phyloP scores from a whole-genome alignment of 2,329 filamentous ascomycete genomes.

The Colletotrichum plurivorum region DNA sequence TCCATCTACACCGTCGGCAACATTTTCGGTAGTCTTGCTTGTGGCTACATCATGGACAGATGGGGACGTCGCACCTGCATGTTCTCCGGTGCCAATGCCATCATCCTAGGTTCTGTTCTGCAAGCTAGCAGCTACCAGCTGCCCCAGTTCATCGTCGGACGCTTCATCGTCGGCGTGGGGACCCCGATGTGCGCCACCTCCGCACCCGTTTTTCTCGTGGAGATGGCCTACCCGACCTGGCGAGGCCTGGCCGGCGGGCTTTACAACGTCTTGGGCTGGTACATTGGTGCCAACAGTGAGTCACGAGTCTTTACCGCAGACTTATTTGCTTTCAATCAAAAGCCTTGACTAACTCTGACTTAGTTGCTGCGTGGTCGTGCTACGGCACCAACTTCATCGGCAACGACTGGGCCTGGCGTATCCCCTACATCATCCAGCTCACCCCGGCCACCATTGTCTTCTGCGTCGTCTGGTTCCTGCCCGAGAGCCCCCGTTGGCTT shows the following conservation, averaged over 20 bases:
- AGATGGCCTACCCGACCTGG: conserved; percentile 45
- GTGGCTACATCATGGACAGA: conserved; percentile 38
- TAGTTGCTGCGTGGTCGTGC: conserved; percentile 41
- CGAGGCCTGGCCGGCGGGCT: conserved; percentile 43
- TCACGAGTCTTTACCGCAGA: too few species aligned
- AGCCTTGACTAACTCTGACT: background rate
- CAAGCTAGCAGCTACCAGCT: conserved; percentile 39
- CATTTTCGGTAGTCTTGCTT: conserved; percentile 47
- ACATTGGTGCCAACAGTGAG: conserved; percentile 37
- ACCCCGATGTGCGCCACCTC: conserved; percentile 40
- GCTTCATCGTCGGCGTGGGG: conserved; percentile 42
- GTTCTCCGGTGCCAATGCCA: conserved; percentile 40
- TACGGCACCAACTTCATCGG: conserved; percentile 10
- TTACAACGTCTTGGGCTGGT: conserved; percentile 42
- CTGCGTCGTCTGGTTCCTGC: conserved; percentile 50
- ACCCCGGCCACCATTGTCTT: conserved; percentile 53
- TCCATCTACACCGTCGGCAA: conserved; percentile 49
- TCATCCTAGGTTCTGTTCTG: conserved; percentile 44
- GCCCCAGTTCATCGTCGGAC: conserved; percentile 40
- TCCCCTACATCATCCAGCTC: conserved; percentile 56
- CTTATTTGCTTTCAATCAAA: background rate
- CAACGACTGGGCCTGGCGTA: conserved; percentile 45
- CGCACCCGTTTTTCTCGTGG: conserved; percentile 44
- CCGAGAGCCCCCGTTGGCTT: conserved; percentile 59
- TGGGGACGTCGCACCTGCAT: conserved; percentile 43